Conservation (phyloP, 2,329 filamentous ascomycete species). For the Apiospora hydei region DNA sequence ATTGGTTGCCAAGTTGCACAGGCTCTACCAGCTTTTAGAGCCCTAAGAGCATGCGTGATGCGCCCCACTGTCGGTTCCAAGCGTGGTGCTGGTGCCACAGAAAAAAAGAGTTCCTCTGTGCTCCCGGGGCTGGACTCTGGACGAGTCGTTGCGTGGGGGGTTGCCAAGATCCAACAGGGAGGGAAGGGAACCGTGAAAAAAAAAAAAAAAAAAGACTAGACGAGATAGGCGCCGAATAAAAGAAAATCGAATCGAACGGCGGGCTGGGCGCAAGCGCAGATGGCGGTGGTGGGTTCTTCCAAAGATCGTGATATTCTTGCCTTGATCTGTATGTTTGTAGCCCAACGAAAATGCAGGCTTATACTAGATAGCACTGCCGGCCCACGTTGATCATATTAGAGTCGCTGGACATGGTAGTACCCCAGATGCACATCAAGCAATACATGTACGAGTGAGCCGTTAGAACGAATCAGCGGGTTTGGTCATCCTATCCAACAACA, state of each 20-base stretch:
- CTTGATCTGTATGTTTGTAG: neutral
- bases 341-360: constrained; percentile 1
- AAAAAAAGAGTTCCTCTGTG: constrained; percentile 8
- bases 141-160: neutral
- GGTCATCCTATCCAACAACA: neutral
- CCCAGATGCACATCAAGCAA: neutral
- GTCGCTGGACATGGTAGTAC: neutral
- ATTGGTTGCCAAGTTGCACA: neutral
- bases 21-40: neutral
- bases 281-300: neutral
- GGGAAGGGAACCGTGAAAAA: neutral
- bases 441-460: neutral
- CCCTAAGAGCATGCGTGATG: constrained; percentile 18
- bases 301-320: neutral
- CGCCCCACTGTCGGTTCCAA: constrained; percentile 15
- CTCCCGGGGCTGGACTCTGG: neutral
- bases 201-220: neutral
- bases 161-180: no score
- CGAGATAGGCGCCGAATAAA: neutral
- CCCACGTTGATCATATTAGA: neutral
- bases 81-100: constrained; percentile 13
- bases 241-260: neutral
- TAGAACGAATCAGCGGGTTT: neutral
- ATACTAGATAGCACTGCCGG: neutral
- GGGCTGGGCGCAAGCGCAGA: constrained; percentile 12